These are phyloP conservation scores for Phytophthora sp. DNA, from an alignment of 352 stramenopile species.

Conservation along the genomic window DNA sequence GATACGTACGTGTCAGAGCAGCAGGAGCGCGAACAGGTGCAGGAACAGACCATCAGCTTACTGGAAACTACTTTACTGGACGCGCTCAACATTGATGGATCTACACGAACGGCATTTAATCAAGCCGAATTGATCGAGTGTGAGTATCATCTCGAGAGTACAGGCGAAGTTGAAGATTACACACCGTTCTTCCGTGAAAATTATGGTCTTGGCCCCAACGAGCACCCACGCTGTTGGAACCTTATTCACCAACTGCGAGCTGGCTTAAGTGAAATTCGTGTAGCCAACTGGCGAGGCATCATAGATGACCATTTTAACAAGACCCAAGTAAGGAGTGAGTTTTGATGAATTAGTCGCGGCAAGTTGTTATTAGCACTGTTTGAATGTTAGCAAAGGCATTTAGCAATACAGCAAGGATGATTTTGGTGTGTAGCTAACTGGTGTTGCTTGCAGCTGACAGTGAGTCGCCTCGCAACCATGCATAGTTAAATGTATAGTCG, in stretches of 20 bases:
- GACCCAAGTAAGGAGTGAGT: background rate
- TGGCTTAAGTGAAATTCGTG: constrained; percentile 4
- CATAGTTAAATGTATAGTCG: constrained; percentile 29
- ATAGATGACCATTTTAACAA: constrained; percentile 6
- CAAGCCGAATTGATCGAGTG: constrained; percentile 45
- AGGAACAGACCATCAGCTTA: constrained; percentile 25
- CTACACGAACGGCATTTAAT: constrained; percentile 27
- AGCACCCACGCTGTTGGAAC: constrained; percentile 29
- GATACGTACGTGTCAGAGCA: constrained; percentile 13
- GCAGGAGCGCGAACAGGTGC: constrained; percentile 17
- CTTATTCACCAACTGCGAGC: constrained; percentile 19
- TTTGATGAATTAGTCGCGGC: constrained; percentile 6
- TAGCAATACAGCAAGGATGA: too few species aligned
- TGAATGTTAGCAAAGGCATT: too few species aligned
- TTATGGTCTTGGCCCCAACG: constrained; percentile 18
- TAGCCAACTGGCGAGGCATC: constrained; percentile 23
- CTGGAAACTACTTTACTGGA: constrained; percentile 21
- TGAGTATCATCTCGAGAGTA: constrained; percentile 27
- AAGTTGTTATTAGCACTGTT: too few species aligned
- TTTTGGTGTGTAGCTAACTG: too few species aligned
- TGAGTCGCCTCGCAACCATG: constrained; percentile 22
- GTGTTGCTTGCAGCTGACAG: too few species aligned
- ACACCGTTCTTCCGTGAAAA: constrained; percentile 31
- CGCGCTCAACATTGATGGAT: constrained; percentile 26
- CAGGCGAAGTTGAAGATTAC: constrained; percentile 38